These are phyloP conservation scores for Collybiopsis confluens DNA, from an alignment of 768 basidiomycete genomes.

Conservation along the genomic window DNA sequence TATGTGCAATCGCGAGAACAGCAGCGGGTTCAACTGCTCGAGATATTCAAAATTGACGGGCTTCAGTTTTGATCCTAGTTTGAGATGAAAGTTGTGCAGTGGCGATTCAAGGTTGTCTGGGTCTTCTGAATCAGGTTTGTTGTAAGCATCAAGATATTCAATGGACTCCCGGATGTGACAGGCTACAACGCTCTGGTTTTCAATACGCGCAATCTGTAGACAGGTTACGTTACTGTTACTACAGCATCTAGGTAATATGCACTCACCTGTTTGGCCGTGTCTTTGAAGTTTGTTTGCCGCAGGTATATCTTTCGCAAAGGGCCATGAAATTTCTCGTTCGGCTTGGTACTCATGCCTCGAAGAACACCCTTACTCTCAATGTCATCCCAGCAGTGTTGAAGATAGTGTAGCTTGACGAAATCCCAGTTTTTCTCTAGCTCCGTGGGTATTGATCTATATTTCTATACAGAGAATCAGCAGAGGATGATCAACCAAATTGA, in stretches of 20 bases:
- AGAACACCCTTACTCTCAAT: constrained; percentile 26
- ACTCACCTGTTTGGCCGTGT: constrained; percentile 24
- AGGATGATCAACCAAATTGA: not conserved
- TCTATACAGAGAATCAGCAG: not conserved
- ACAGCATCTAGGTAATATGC: not conserved
- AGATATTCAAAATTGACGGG: not conserved
- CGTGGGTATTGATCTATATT: not conserved
- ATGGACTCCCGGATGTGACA: not conserved
- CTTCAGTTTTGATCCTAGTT: not conserved
- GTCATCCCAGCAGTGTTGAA: constrained; percentile 24
- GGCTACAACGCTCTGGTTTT: not conserved
- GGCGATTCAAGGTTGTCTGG: not conserved
- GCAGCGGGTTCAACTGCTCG: not conserved
- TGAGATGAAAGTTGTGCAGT: not conserved
- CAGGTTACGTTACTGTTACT: not conserved
- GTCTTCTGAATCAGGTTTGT: not conserved
- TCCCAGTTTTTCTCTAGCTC: constrained; percentile 25
- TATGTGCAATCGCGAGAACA: not conserved
- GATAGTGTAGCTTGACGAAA: constrained; percentile 30
- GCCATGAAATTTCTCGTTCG: constrained; percentile 28
- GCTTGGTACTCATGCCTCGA: constrained; percentile 19
- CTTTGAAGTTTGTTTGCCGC: constrained; percentile 25
- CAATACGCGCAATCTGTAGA: not conserved
- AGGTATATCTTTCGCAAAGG: constrained; percentile 23
- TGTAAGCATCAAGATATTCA: not conserved